Conservation (phyloP, 2,329 filamentous ascomycete species). For the Aspergillus pseudoviridinutans region DNA sequence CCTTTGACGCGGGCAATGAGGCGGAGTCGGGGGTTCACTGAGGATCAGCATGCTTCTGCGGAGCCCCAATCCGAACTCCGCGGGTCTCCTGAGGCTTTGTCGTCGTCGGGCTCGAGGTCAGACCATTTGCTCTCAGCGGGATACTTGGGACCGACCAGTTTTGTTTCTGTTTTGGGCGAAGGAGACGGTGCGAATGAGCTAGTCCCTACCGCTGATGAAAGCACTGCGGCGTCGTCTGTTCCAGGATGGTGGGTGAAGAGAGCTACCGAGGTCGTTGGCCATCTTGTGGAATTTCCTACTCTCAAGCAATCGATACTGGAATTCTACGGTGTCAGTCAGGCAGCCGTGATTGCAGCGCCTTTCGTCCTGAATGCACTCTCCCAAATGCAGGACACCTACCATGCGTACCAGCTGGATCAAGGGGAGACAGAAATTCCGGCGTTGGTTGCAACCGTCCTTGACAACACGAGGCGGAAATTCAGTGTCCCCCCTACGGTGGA, state of each 20-base stretch:
- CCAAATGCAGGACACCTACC: conserved; percentile 13
- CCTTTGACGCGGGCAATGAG: conserved; percentile 21
- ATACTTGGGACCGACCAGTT: conserved; percentile 35
- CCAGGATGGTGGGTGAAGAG: conserved; percentile 21
- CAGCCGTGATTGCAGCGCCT: conserved; percentile 33
- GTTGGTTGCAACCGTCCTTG: conserved; percentile 16
- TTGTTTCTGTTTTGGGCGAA: conserved; percentile 24
- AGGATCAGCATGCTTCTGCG: neutral
- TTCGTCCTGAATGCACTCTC: conserved; percentile 32
- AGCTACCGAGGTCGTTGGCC: conserved; percentile 13
- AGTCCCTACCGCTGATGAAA: neutral
- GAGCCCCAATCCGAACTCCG: neutral
- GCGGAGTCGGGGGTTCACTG: neutral
- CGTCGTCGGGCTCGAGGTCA: conserved; percentile 2
- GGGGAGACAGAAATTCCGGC: conserved; percentile 5
- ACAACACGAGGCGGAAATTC: conserved; percentile 24
- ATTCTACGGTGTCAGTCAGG: conserved; percentile 25
- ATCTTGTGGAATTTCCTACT: conserved; percentile 12
- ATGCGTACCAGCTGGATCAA: conserved; percentile 11
- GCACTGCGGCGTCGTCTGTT: conserved; percentile 8
- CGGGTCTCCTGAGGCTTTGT: conserved; percentile 2
- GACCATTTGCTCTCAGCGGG: conserved; percentile 19
- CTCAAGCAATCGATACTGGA: conserved; percentile 18
- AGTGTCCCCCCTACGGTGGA: conserved; percentile 19
- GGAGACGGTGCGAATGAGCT: conserved; percentile 13